Conservation (phyloP, 2,329 filamentous ascomycete genomes). For the Pestalotiopsis sp. region DNA sequence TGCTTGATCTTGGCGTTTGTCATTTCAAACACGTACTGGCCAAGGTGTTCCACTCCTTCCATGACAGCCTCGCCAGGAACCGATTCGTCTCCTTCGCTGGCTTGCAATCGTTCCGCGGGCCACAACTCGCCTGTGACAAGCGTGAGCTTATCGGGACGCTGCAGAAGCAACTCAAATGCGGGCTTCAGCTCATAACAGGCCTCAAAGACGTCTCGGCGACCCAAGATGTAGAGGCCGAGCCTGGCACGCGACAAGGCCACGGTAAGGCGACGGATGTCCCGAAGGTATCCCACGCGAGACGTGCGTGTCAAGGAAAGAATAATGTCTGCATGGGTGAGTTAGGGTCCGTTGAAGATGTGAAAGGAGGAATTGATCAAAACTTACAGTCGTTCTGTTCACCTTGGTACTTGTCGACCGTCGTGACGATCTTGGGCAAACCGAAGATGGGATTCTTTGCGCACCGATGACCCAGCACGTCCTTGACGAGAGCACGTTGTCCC, state of each 20-base stretch:
- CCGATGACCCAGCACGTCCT: conserved; percentile 81
- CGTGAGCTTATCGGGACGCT: conserved; percentile 78
- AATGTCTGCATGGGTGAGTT: conserved; percentile 63
- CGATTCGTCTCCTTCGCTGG: conserved; percentile 48
- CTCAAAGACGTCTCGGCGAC: conserved; percentile 86
- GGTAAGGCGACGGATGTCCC: conserved; percentile 90
- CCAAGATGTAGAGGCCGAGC: conserved; percentile 89
- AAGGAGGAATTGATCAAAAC: conserved; percentile 37
- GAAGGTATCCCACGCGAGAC: conserved; percentile 84
- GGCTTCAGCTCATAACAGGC: conserved; percentile 84
- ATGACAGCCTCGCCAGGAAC: conserved; percentile 69
- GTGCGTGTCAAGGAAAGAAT: conserved; percentile 93
- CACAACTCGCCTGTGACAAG: conserved; percentile 87
- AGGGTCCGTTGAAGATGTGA: conserved; percentile 9
- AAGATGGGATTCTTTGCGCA: conserved; percentile 85
- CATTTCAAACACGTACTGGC: conserved; percentile 97
- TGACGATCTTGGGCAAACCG: conserved; percentile 84
- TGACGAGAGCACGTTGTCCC: conserved; percentile 85
- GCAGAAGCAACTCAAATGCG: conserved; percentile 78
- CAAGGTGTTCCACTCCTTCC: conserved; percentile 90
- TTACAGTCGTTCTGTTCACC: conserved; percentile 98
- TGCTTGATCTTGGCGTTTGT: conserved; percentile 65
- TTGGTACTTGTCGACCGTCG: conserved; percentile 98
- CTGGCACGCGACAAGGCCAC: conserved; percentile 92
- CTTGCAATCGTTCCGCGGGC: conserved; percentile 61